Evolutionary conservation across 495 filamentous ascomycete genomes (phyloP).

Genomic region (Penicillium manginii): DNA sequence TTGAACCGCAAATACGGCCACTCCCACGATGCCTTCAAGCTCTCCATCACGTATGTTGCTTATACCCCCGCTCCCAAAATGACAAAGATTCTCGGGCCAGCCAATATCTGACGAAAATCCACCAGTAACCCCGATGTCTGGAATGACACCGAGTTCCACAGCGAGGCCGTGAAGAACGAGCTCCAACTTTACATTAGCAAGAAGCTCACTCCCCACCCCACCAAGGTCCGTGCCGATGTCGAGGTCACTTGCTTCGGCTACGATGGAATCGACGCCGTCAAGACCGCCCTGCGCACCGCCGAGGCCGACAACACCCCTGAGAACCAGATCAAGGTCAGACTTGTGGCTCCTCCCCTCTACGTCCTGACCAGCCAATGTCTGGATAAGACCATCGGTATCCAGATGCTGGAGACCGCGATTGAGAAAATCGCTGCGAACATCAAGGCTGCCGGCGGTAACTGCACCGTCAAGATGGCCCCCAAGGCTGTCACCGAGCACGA

Average conservation of each 20-base stretch:
- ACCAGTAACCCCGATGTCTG: constrained; percentile 91
- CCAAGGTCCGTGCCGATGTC: constrained; percentile 96
- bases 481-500: constrained; percentile 99
- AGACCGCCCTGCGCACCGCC: constrained; percentile 81
- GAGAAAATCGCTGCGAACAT: constrained; percentile 80
- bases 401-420: constrained; percentile 84
- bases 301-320: constrained; percentile 87
- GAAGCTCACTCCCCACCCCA: constrained; percentile 93
- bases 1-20: constrained; percentile 97
- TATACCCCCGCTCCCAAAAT: not conserved
- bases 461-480: constrained; percentile 92
- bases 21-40: constrained; percentile 96
- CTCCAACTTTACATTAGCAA: constrained; percentile 92
- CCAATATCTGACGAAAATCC: constrained; percentile 17
- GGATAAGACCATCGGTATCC: constrained; percentile 86
- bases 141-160: constrained; percentile 88
- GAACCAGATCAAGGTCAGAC: constrained; percentile 93
- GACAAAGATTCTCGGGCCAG: not conserved
- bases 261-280: constrained; percentile 98
- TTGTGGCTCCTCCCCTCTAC: constrained; percentile 93
- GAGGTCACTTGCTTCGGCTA: constrained; percentile 99
- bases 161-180: constrained; percentile 81
- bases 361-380: constrained; percentile 91
- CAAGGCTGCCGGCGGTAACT: constrained; percentile 70
- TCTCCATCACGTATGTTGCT: constrained; percentile 84